These are phyloP conservation scores for Geotrichum candidum DNA, from an alignment of 1,139 yeast species.

Conservation along the genomic window DNA sequence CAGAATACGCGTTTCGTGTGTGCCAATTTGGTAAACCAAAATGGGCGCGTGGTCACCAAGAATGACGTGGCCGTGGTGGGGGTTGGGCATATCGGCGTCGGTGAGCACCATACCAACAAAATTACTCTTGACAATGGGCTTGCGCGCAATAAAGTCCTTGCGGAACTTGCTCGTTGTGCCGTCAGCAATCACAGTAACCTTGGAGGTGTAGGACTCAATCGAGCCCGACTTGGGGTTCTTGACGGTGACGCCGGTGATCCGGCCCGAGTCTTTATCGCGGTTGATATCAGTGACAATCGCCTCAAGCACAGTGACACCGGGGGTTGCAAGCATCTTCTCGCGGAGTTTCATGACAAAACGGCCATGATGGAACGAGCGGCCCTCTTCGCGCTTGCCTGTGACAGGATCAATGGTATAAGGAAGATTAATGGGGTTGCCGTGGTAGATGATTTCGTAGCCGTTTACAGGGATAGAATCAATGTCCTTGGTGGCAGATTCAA, in stretches of 20 bases:
- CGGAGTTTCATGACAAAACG: constrained; percentile 75
- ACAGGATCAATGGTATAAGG: constrained; percentile 52
- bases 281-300: constrained; percentile 71
- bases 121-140: constrained; percentile 70
- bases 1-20: constrained; percentile 75
- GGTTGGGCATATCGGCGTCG: constrained; percentile 66
- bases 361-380: constrained; percentile 86
- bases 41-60: constrained; percentile 83
- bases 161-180: constrained; percentile 94
- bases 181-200: constrained; percentile 75
- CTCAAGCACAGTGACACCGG: constrained; percentile 61
- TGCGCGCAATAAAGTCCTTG: constrained; percentile 55
- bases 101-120: constrained; percentile 77
- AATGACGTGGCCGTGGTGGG: constrained; percentile 82
- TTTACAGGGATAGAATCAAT: constrained; percentile 73
- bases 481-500: constrained; percentile 69
- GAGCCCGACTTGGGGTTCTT: constrained; percentile 14
- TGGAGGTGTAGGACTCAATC: constrained; percentile 43
- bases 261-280: constrained; percentile 45
- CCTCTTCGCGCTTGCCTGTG: constrained; percentile 31
- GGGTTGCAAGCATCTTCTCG: constrained; percentile 57
- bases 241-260: constrained; percentile 62
- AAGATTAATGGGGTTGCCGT: constrained; percentile 50
- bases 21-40: constrained; percentile 78
- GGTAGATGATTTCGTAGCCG: constrained; percentile 76